These are phyloP conservation scores for Cucurbita pepo DNA, from an alignment of 306 rosid species.

Conservation along the genomic window DNA sequence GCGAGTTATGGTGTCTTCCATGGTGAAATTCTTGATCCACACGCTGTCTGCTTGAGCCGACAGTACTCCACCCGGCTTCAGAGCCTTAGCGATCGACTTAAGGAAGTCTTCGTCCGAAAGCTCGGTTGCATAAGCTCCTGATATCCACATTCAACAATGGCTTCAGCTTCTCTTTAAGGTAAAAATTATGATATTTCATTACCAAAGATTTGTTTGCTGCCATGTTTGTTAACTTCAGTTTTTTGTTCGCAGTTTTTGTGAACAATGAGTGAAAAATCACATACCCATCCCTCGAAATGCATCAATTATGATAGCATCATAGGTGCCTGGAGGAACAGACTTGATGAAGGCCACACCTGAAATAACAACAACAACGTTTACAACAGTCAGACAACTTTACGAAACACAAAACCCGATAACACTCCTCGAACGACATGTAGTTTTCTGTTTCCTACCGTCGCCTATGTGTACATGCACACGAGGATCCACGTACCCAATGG, in stretches of 20 bases:
- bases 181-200: too few species aligned
- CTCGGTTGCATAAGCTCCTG: slow-evolving; percentile 21
- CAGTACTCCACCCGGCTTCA: slow-evolving; percentile 42
- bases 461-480: slow-evolving; percentile 31
- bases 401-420: not conserved
- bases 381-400: not conserved
- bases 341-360: slow-evolving; percentile 25
- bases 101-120: slow-evolving; percentile 28
- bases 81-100: slow-evolving; percentile 26
- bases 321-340: slow-evolving; percentile 21
- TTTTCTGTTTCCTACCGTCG: slow-evolving; percentile 21
- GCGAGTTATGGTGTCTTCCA: slow-evolving; percentile 19
- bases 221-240: too few species aligned
- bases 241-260: too few species aligned
- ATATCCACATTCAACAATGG: not conserved
- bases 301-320: slow-evolving; percentile 30
- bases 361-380: not conserved
- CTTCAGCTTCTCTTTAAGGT: not conserved
- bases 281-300: slow-evolving; percentile 27
- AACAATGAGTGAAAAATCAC: not conserved
- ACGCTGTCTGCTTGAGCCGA: slow-evolving; percentile 60
- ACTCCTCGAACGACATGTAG: not conserved
- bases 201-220: too few species aligned
- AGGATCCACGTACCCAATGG: slow-evolving; percentile 50
- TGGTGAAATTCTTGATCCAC: slow-evolving; percentile 27